Base-by-base conservation (phyloP, 2,329 filamentous ascomycete species). In the Tympanopsis confertula region DNA sequence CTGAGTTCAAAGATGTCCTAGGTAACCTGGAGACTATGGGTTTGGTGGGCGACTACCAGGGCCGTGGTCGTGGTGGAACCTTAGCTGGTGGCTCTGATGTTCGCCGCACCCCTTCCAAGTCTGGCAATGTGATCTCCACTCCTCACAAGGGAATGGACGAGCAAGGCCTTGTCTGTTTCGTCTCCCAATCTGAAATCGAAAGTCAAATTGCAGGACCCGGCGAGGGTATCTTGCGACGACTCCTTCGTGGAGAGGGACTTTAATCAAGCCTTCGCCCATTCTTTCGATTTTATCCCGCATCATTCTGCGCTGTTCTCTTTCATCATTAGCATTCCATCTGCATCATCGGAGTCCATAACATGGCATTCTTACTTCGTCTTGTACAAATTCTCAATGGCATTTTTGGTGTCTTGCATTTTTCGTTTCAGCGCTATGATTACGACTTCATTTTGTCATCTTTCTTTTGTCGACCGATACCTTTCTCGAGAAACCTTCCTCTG, bases 141-240 rank as follows among this genome's bases (percentile, higher is more conserved):
- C 30, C 30, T 13, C 10, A 7, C 12, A 33, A 33, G 15, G 30
- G 30, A 10, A 10, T 17, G 15, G 30, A 33, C 17, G 30, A 33
- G 15, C 30, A 33, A 17, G 30, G 30, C 30, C 30, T 33, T 33
- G 30, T 33, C 17, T 33, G 30, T 15, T 33, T 33, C 17, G 30
- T 33, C 15, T 33, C 30, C 10, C 30, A 10, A 18, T 12, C 7
- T 10, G 30, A 33, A 33, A 33, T 33, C 15, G 30, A 33, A 15
- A 17, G 15, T 15, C 30, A 33, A 18, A 33, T 33, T 33, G 30
- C 30, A 7, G 30, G 30, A 7, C 30, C 30, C 7, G 30, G 30
- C 10, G 30, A 33, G 15, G 30, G 30, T 15, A 33, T 33, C 15
- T 15, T 33, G 7, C 10, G 30, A 33, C 10, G 30, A 17, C 17